Base-by-base conservation (phyloP, 2,329 filamentous ascomycete species). In the Fusarium newnesense region DNA sequence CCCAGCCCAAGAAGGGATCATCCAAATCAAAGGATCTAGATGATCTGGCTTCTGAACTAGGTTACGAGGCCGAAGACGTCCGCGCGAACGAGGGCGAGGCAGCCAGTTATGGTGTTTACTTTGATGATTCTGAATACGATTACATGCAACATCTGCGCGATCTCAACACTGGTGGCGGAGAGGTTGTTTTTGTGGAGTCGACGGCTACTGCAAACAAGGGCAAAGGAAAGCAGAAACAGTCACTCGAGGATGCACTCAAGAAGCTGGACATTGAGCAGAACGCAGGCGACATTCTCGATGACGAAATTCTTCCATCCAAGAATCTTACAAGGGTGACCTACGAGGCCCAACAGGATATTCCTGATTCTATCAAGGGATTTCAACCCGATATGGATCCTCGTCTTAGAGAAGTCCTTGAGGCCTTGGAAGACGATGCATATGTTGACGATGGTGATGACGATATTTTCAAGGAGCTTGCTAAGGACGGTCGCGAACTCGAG, bases 61-160 rank as follows among this genome's bases (percentile, higher is more conserved):
- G 93, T 3, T 85, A 88, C 39, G 90, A 92, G 37, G 86, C 88
- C 28, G 85, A 87, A 46, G 84, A 84, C 68, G 90, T 97, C 74
- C 91, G 95, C 76, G 89, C 90, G 64, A 98, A 99, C 81, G 96
- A 99, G 83, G 97, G 97, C 77, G 95, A 99, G 84, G 96, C 97
- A 13, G 96, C 97, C 75, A 94, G 93, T 81, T 91, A 98, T 83
- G 96, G 96, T 73, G 90, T 99, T 73, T 99, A 93, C 86, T 99
- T 89, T 82, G 97, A 99, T 83, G 96, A 99, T 83, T 93, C 94
- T 73, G 90, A 94, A 79, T 99, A 99, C 84, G 96, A 99, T 83
- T 99, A 99, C 85, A 99, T 99, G 96, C 96, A 99, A 83, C 96
- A 99, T 83, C 86, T 99, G 87, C 93, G 95, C 62, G 96, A 98